Evolutionary conservation across 139 green algal species (phyloP).

Genomic region (Eudorina sp.): DNA sequence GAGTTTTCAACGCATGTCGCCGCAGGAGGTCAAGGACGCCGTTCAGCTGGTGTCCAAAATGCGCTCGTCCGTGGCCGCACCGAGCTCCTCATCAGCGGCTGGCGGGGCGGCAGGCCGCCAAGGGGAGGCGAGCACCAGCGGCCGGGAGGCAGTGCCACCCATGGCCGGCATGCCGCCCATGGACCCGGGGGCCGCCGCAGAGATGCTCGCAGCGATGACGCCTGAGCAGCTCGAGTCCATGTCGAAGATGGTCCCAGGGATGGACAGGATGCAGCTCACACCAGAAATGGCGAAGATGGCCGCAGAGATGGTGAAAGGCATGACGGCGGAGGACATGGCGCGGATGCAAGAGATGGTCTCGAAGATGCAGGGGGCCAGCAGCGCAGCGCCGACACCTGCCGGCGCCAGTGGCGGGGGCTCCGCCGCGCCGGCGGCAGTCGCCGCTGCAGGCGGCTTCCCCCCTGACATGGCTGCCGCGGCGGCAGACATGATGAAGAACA

Average conservation of each 20-base stretch:
- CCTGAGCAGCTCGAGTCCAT: slow-evolving; percentile 35
- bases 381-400: background rate
- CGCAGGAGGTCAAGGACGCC: slow-evolving; percentile 11
- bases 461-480: slow-evolving; percentile 40
- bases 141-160: background rate
- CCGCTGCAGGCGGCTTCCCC: background rate
- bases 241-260: slow-evolving; percentile 1
- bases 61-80: background rate
- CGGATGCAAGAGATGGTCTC: slow-evolving; percentile 27
- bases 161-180: background rate
- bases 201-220: slow-evolving; percentile 33
- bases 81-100: background rate
- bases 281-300: slow-evolving; percentile 44
- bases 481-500: slow-evolving; percentile 50
- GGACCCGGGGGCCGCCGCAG: slow-evolving; percentile 20
- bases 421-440: background rate
- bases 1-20: slow-evolving; percentile 20
- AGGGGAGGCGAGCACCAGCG: slow-evolving; percentile 16
- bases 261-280: background rate
- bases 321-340: slow-evolving; percentile 32
- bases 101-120: background rate
- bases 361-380: background rate
- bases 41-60: background rate
- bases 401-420: background rate
- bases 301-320: slow-evolving; percentile 46